phyloP scores from a whole-genome alignment of 2,329 filamentous ascomycete genomes.

The Ceratocystis harringtonii region DNA sequence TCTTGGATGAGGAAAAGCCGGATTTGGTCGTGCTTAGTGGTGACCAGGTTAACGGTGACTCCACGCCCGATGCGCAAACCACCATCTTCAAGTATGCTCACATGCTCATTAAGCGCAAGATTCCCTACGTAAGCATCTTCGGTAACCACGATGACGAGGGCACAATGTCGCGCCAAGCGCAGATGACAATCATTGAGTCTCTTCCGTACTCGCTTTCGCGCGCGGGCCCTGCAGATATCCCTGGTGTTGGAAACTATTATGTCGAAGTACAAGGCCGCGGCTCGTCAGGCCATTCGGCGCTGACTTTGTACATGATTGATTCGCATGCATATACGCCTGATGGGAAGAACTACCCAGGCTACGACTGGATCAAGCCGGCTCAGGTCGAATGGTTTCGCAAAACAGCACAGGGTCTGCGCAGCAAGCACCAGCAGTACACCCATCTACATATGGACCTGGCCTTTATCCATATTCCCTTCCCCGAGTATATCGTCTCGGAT shows the following conservation, averaged over 20 bases:
- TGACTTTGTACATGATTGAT: constrained; percentile 91
- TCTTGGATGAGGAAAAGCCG: constrained; percentile 85
- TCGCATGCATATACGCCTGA: constrained; percentile 86
- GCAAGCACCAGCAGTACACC: constrained; percentile 68
- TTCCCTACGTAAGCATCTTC: constrained; percentile 88
- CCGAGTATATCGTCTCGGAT: constrained; percentile 58
- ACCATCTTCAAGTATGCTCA: constrained; percentile 88
- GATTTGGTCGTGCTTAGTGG: constrained; percentile 84
- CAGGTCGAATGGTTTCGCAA: constrained; percentile 91
- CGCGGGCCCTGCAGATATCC: constrained; percentile 67
- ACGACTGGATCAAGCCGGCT: constrained; percentile 90
- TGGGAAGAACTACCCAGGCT: constrained; percentile 74
- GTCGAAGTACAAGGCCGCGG: constrained; percentile 76
- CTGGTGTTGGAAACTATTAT: constrained; percentile 89
- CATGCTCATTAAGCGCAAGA: constrained; percentile 68
- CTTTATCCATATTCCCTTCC: constrained; percentile 93
- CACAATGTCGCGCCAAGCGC: constrained; percentile 55
- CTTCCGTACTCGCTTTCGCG: constrained; percentile 81
- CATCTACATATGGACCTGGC: constrained; percentile 90
- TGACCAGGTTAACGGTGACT: constrained; percentile 91
- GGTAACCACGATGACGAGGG: constrained; percentile 96
- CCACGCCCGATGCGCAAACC: constrained; percentile 77
- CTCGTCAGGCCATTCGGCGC: constrained; percentile 66
- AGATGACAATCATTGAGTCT: constrained; percentile 76
- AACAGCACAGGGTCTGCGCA: constrained; percentile 59